phyloP scores from a whole-genome alignment of 805 yeast genomes.

The baker's yeast (Saccharomyces cerevisiae) region DNA sequence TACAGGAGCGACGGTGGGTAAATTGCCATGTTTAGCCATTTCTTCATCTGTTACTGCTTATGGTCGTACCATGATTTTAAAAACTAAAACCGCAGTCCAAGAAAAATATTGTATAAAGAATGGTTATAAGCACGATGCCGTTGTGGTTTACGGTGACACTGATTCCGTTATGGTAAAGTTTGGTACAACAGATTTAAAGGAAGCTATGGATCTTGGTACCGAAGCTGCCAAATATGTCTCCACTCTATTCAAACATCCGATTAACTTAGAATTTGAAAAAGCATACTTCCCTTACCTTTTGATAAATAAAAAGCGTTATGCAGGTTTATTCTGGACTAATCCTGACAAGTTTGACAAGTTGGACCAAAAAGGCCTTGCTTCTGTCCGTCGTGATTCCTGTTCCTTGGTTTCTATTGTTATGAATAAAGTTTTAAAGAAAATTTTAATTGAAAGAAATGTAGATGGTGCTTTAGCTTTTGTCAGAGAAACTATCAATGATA shows the following conservation, averaged over 20 bases:
- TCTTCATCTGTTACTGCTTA: conserved; percentile 93
- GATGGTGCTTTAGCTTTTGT: conserved; percentile 78
- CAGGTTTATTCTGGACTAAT: conserved; percentile 93
- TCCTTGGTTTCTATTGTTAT: conserved; percentile 89
- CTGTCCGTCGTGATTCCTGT: conserved; percentile 97
- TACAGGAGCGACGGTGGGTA: conserved; percentile 98
- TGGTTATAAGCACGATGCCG: conserved; percentile 77
- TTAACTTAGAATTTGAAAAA: conserved; percentile 91
- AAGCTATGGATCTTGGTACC: conserved; percentile 85
- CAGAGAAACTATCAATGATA: conserved; percentile 78
- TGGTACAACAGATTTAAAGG: conserved; percentile 70
- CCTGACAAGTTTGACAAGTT: conserved; percentile 89
- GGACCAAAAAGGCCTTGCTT: conserved; percentile 98
- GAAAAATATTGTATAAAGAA: conserved; percentile 68
- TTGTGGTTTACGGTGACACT: conserved; percentile 95
- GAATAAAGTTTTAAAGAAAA: conserved; percentile 77
- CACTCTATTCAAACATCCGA: conserved; percentile 68
- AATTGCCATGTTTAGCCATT: conserved; percentile 90
- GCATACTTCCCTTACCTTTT: conserved; percentile 90
- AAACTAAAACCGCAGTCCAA: conserved; percentile 80
- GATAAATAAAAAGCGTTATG: conserved; percentile 93
- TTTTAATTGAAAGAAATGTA: conserved; percentile 82
- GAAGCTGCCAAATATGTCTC: conserved; percentile 92
- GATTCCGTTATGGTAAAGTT: conserved; percentile 99
- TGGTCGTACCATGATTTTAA: conserved; percentile 95